Conservation (phyloP, 2,329 filamentous ascomycete genomes). For the Ophiostoma novo-ulmi region DNA sequence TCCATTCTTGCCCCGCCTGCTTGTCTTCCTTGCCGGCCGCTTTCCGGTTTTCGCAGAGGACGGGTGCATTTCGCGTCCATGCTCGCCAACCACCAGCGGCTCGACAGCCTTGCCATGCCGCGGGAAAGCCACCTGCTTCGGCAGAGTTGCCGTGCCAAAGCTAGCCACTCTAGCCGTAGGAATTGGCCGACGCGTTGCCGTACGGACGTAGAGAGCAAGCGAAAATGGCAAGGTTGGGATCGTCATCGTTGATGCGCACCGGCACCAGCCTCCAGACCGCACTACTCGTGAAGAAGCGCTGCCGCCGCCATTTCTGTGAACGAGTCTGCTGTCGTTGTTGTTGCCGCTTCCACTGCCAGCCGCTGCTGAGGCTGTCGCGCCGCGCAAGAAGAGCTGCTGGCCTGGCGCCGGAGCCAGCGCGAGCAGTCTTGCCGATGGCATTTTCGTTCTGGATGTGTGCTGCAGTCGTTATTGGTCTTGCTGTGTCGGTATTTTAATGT, state of each 20-base stretch:
- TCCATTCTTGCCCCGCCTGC: constrained; percentile 5
- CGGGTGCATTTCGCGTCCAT: background rate
- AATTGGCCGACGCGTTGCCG: background rate
- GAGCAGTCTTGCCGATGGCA: constrained; percentile 24
- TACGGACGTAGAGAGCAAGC: background rate
- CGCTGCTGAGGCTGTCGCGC: constrained; percentile 14
- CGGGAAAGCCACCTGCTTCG: constrained; percentile 44
- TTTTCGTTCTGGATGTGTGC: constrained; percentile 11
- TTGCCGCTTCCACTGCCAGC: constrained; percentile 15
- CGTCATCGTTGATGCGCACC: constrained; percentile 10
- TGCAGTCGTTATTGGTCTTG: background rate
- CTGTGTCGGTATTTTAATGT: background rate
- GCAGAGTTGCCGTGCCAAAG: constrained; percentile 38
- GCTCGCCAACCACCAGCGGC: constrained; percentile 36
- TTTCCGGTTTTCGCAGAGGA: constrained; percentile 13
- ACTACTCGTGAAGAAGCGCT: background rate
- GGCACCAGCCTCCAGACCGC: constrained; percentile 4
- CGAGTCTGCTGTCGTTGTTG: background rate
- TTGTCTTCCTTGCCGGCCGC: constrained; percentile 8
- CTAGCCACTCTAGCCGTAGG: constrained; percentile 28
- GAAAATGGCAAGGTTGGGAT: background rate
- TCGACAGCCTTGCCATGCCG: constrained; percentile 59
- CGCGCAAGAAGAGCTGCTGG: constrained; percentile 24
- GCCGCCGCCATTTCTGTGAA: background rate
- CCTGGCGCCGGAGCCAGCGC: constrained; percentile 21